Evolutionary conservation across 2,329 filamentous ascomycete species (phyloP), one percentile per base, ranked within the genome.

Genomic region (Beauveria sp.): DNA sequence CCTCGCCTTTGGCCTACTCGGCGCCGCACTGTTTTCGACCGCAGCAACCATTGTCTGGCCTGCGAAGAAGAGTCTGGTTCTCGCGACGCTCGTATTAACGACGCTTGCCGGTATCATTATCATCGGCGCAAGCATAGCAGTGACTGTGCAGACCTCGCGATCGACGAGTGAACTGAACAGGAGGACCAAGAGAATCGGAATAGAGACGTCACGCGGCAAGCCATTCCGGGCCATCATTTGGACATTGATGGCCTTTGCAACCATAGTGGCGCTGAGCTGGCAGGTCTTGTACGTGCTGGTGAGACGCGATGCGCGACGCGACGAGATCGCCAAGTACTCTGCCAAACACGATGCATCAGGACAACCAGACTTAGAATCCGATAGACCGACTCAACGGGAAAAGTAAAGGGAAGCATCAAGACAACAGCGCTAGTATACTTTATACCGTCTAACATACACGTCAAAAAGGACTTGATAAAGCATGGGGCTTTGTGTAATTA

Each of bases 1-100:
- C 46, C 64, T 83, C 1, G 76, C 72, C 60, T 70, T 75, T 52
- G 74, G 69, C 20, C 73, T 78, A 65, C 71, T 77, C 2, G 79
- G 76, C 12, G 69, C 81, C 2, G 73, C 75, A 38, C 75, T 82
- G 67, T 67, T 83, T 2, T 67, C 69, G 16, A 74, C 71, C 54
- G 58, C 76, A 55, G 72, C 66, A 9, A 73, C 74, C 46, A 64
- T 80, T 62, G 68, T 76, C 67, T 66, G 72, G 28, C 69, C 70
- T 1, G 66, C 65, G 8, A 66, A 66, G 12, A 65, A 65, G 12
- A 62, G 64, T 38, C 34, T 73, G 49, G 64, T 69, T 26, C 64
- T 76, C 20, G 62, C 66, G 53, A 82, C 82, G 69, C 64, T 76
- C 3, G 65, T 69, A 31, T 54, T 79, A 20, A 68, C 77, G 1